Evolutionary conservation across 768 basidiomycete species (phyloP), one percentile per base, ranked within the genome.

Genomic region (Mycena olivaceomarginata): DNA sequence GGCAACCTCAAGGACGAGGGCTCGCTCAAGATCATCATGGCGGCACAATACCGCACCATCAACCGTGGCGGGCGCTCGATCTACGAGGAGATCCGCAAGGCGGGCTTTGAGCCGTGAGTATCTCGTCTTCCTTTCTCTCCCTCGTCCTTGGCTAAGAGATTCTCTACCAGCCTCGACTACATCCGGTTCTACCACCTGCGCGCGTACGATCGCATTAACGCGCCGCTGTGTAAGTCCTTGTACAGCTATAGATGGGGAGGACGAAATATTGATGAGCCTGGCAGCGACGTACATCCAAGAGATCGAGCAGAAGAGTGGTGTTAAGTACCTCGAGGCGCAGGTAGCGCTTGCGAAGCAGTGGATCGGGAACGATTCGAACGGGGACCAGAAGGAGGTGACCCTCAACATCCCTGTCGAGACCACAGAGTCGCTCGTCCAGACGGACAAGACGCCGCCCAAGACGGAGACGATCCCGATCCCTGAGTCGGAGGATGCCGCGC

Each of bases 171-270:
- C n/a, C 81, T 88, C 86, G 93, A 97, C 73, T 97, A 94, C 83
- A 95, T 98, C 80, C 91, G 94, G 13, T 97, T 98, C 90, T 99
- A 96, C 87, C 97, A 99, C 85, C 89, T 99, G 37, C 92, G 98
- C 41, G 88, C 94, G 1, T 99, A 98, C 83, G 98, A 99, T 82
- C 90, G 97, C 37, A 96, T 98, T 82, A 97, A 97, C 81, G 93
- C 94, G 0, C 94, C 96, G 2, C 84, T 87, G 77, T 85, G 93
- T 93, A 76, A 81, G 91, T 83, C 7, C 16, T n/a, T 0, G 12
- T 46, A 39, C 40, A 63, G 2, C 46, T 41, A 12, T 41, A 18
- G 15, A 40, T 60, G 46, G 9, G 4, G 13, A 31, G 31, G 31
- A 31, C n/a, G 31, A 4, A 25, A 11, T 39, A 18, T 67, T 72